A percentile compares a stretch with the other conserved stretches of the same genome.
These are phyloP conservation scores for Rhododendron molle DNA, from an alignment of 148 eudicot genomes.

Conservation along the genomic window DNA sequence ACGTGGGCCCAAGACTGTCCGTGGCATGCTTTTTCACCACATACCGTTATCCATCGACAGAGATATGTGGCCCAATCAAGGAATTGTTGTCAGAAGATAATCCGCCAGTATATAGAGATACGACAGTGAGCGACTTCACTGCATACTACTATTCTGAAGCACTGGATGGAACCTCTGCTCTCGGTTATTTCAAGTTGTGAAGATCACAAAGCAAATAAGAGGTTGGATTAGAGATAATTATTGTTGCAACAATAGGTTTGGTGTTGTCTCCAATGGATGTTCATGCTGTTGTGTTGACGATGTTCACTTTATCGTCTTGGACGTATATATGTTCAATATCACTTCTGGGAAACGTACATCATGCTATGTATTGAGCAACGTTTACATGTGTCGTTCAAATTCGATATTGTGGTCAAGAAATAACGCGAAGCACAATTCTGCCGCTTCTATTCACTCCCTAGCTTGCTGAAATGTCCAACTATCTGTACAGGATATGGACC, in stretches of 20 bases:
- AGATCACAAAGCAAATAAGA: background rate
- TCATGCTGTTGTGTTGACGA: background rate
- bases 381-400: too few species aligned
- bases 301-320: background rate
- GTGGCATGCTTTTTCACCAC: conserved; percentile 26
- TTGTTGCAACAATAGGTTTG: background rate
- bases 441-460: too few species aligned
- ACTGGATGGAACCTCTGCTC: conserved; percentile 11
- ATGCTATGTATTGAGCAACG: background rate
- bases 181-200: conserved; percentile 9
- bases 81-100: conserved; percentile 19
- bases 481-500: background rate
- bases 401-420: background rate
- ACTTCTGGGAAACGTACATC: background rate
- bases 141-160: conserved; percentile 7
- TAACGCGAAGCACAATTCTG: too few species aligned
- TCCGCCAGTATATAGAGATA: conserved; percentile 8
- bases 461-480: too few species aligned
- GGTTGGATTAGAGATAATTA: background rate
- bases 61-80: conserved; percentile 13
- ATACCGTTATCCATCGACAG: background rate
- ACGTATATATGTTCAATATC: too few species aligned
- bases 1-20: conserved; percentile 24
- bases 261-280: background rate
- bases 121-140: background rate